A percentile compares a stretch with the other conserved stretches of the same genome.
Evolutionary conservation across 1,284 basidiomycete species (phyloP).

Genomic region (Tausonia pullulans): DNA sequence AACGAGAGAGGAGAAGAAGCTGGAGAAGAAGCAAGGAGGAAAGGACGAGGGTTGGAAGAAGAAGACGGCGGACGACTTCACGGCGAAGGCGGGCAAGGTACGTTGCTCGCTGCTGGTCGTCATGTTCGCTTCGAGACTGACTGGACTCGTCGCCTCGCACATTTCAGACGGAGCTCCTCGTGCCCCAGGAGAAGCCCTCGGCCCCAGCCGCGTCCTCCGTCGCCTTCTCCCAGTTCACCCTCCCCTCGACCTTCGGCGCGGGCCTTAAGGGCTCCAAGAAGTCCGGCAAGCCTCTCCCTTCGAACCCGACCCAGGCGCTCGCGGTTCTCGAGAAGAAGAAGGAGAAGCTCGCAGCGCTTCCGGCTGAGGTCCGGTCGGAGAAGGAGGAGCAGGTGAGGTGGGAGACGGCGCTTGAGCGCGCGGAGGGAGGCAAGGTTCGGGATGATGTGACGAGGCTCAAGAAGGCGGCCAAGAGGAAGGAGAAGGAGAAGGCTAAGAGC

Average conservation of each 20-base stretch:
- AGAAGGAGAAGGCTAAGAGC: slow-evolving; percentile 72
- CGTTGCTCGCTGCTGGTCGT: slow-evolving; percentile 18
- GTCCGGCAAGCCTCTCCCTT: slow-evolving; percentile 46
- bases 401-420: slow-evolving; percentile 70
- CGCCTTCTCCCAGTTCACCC: slow-evolving; percentile 54
- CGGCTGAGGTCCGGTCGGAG: slow-evolving; percentile 65
- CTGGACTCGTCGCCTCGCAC: slow-evolving; percentile 3
- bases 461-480: slow-evolving; percentile 79
- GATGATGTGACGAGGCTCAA: slow-evolving; percentile 72
- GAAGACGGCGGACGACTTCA: slow-evolving; percentile 38
- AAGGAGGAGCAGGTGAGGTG: slow-evolving; percentile 69
- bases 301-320: slow-evolving; percentile 74
- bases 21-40: slow-evolving; percentile 36
- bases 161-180: slow-evolving; percentile 57
- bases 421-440: slow-evolving; percentile 74
- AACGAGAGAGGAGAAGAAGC: slow-evolving; percentile 56
- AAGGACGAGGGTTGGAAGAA: slow-evolving; percentile 43
- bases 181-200: slow-evolving; percentile 33
- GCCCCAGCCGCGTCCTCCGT: slow-evolving; percentile 40
- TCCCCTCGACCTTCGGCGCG: slow-evolving; percentile 31
- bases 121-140: background rate
- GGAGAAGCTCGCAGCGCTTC: slow-evolving; percentile 56
- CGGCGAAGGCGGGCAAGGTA: slow-evolving; percentile 31
- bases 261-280: slow-evolving; percentile 36
- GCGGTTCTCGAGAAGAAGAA: slow-evolving; percentile 62